Evolutionary conservation across 805 yeast species (phyloP).

Genomic region (Candida krabiensis): DNA sequence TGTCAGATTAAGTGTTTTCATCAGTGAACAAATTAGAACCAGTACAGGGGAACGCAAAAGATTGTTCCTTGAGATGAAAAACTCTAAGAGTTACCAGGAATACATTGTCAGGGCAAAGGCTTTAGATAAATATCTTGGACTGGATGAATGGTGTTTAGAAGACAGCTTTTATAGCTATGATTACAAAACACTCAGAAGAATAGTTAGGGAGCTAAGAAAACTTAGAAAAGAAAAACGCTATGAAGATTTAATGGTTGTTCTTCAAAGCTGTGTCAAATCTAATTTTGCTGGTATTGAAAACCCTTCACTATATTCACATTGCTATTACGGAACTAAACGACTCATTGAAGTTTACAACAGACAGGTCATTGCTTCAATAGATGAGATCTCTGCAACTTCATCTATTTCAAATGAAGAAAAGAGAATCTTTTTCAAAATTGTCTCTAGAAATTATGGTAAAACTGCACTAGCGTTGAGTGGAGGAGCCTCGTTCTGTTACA

Average conservation of each 20-base stretch:
- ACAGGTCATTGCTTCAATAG: constrained; percentile 50
- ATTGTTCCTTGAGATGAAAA: constrained; percentile 49
- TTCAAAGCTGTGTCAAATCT: constrained; percentile 67
- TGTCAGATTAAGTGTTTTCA: constrained; percentile 59
- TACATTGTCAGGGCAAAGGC: constrained; percentile 60
- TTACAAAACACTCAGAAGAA: constrained; percentile 54
- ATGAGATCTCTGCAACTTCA: constrained; percentile 40
- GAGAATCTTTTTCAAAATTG: constrained; percentile 52
- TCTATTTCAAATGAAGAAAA: constrained; percentile 42
- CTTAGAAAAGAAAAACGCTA: constrained; percentile 34
- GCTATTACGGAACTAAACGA: constrained; percentile 72
- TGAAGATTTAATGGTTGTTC: constrained; percentile 50
- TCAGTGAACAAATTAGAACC: constrained; percentile 57
- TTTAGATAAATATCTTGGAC: constrained; percentile 56
- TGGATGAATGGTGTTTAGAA: constrained; percentile 63
- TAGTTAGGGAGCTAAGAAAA: constrained; percentile 41
- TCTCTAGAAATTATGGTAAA: constrained; percentile 66
- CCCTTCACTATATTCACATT: constrained; percentile 66
- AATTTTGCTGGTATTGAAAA: constrained; percentile 82
- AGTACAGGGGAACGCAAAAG: constrained; percentile 59
- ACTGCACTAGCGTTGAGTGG: constrained; percentile 74
- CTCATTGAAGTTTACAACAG: constrained; percentile 54
- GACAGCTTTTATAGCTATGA: constrained; percentile 69
- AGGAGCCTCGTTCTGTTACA: constrained; percentile 77
- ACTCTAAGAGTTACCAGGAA: constrained; percentile 53